A percentile compares a stretch with the other conserved stretches of the same genome.
Conservation (phyloP, 2,329 filamentous ascomycete genomes). For the Fusarium cicatricum region DNA sequence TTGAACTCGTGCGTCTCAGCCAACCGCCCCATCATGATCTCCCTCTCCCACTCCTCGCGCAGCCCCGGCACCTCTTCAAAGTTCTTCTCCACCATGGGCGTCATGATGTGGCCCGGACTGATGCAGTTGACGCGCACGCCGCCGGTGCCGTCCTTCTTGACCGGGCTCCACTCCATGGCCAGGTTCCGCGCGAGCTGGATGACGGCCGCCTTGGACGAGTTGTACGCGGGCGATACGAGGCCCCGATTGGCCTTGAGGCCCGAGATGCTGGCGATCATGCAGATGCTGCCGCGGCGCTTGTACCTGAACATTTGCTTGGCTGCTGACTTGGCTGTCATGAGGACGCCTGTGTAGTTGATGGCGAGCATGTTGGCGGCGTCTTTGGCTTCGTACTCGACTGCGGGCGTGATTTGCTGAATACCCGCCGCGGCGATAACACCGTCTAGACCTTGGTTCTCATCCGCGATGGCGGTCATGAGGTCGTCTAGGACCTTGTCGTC, state of each 20-base stretch:
- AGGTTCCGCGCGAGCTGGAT: constrained; percentile 69
- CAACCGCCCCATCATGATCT: constrained; percentile 76
- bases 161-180: constrained; percentile 68
- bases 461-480: constrained; percentile 66
- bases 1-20: constrained; percentile 67
- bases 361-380: constrained; percentile 70
- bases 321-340: constrained; percentile 29
- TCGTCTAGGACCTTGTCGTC: constrained; percentile 66
- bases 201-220: constrained; percentile 71
- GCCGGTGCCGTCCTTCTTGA: constrained; percentile 50
- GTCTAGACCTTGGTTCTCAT: constrained; percentile 68
- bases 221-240: constrained; percentile 72
- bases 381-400: constrained; percentile 69
- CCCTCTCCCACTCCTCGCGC: constrained; percentile 68
- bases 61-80: constrained; percentile 73
- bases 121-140: constrained; percentile 75
- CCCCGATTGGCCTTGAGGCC: constrained; percentile 63
- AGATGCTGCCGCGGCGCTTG: constrained; percentile 62
- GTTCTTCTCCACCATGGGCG: constrained; percentile 75
- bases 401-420: constrained; percentile 72
- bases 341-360: constrained; percentile 71
- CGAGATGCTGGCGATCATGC: constrained; percentile 65
- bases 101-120: constrained; percentile 73
- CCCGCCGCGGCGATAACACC: constrained; percentile 76
- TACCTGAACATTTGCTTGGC: constrained; percentile 68